A percentile compares a stretch with the other conserved stretches of the same genome.
These are phyloP conservation scores for Penicillium psychrosexuale DNA, from an alignment of 2,329 filamentous ascomycete genomes.

Conservation along the genomic window DNA sequence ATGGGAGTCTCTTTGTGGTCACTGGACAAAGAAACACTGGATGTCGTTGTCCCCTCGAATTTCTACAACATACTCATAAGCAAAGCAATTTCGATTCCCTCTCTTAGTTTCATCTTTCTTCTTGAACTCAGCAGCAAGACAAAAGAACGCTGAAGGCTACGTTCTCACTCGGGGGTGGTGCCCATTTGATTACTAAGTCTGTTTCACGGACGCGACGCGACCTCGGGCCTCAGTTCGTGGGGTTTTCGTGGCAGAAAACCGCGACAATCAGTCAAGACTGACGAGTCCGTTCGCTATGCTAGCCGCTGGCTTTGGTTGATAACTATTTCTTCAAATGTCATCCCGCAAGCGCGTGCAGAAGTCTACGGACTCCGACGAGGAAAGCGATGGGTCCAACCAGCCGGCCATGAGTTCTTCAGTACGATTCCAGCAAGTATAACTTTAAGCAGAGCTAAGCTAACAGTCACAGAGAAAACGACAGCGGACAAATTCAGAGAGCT, in stretches of 20 bases:
- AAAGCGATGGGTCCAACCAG: conserved; percentile 30
- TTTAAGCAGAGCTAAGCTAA: not conserved
- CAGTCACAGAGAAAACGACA: conserved; percentile 41
- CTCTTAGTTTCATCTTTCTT: not conserved
- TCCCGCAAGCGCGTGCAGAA: conserved; percentile 42
- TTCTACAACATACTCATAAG: not conserved
- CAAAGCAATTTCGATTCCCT: not conserved
- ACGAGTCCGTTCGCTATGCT: not conserved
- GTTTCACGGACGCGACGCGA: conserved; percentile 1
- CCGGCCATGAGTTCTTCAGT: conserved; percentile 30
- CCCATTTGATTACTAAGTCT: conserved; percentile 1
- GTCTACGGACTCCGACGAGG: conserved; percentile 27
- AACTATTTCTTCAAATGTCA: conserved; percentile 33
- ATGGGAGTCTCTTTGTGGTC: not conserved
- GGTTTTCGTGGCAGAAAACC: not conserved
- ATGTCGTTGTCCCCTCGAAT: not conserved
- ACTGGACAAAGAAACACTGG: not conserved
- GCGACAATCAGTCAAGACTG: not conserved
- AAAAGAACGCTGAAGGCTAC: not conserved
- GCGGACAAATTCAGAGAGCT: conserved; percentile 21
- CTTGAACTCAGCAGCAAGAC: not conserved
- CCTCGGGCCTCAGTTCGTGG: not conserved
- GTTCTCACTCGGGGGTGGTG: not conserved
- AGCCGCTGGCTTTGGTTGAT: not conserved
- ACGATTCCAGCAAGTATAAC: conserved; percentile 13